Percentiles rank a stretch among this genome's conserved stretches.
These are phyloP conservation scores for Tremella yokohamensis DNA, from an alignment of 768 basidiomycete genomes.

Conservation along the genomic window DNA sequence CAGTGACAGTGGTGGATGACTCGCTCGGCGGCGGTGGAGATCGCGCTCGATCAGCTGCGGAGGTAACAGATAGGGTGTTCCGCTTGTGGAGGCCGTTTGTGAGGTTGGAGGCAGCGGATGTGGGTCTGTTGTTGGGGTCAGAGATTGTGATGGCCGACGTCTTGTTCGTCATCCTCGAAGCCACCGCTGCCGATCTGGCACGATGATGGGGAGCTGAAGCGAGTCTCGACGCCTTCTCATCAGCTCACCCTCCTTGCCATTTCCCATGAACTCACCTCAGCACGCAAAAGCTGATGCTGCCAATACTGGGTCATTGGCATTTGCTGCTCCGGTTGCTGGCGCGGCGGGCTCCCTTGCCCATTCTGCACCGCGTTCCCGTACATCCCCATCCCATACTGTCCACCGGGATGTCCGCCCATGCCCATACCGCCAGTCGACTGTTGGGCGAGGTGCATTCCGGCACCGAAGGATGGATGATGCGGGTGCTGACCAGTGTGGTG, in stretches of 20 bases:
- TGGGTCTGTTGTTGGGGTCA: constrained; percentile 65
- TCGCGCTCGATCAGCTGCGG: constrained; percentile 38
- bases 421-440: constrained; percentile 19
- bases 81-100: constrained; percentile 40
- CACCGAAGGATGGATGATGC: constrained; percentile 33
- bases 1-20: constrained; percentile 57
- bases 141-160: constrained; percentile 88
- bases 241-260: neutral
- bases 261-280: constrained; percentile 64
- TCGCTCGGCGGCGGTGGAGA: constrained; percentile 39
- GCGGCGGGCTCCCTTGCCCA: constrained; percentile 36
- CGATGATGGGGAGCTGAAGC: constrained; percentile 88
- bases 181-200: constrained; percentile 91
- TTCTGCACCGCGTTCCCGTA: constrained; percentile 13
- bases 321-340: constrained; percentile 23
- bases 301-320: constrained; percentile 68
- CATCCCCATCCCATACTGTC: constrained; percentile 26
- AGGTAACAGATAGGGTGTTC: constrained; percentile 42
- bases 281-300: constrained; percentile 90
- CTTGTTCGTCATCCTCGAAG: constrained; percentile 70
- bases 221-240: constrained; percentile 68
- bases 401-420: constrained; percentile 15
- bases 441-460: constrained; percentile 16
- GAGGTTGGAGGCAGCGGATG: constrained; percentile 46
- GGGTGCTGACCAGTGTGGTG: constrained; percentile 16